Evolutionary conservation across 257 asterid genomes (phyloP).

Genomic region (Solanum boliviense): DNA sequence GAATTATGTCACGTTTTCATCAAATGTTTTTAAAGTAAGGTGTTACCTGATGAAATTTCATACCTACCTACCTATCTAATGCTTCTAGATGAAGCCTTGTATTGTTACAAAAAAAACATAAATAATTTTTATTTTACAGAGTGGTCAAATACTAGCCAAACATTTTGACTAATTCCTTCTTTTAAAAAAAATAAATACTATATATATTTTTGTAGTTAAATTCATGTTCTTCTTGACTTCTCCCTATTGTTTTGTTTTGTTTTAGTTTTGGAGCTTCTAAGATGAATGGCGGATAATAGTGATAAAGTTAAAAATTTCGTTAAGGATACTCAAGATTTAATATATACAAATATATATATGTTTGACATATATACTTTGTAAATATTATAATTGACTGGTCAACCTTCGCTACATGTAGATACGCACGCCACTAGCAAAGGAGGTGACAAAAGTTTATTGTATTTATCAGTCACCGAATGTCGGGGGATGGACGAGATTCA

Average conservation of each 20-base stretch:
- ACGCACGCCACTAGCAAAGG: rapidly evolving
- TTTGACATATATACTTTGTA: rapidly evolving
- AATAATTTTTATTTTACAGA: neutral
- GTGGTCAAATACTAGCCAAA: neutral
- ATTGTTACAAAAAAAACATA: neutral
- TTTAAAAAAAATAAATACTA: too few relatives aligned
- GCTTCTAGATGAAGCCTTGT: constrained; percentile 1
- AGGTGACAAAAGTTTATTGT: neutral
- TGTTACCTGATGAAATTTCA: neutral
- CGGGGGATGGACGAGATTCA: rapidly evolving
- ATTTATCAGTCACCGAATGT: rapidly evolving
- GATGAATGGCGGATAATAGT: rapidly evolving
- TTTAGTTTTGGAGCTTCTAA: neutral
- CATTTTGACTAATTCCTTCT: neutral
- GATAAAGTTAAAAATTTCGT: neutral
- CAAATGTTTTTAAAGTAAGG: neutral
- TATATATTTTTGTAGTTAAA: neutral
- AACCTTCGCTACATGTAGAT: too few relatives aligned
- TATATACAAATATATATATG: too few relatives aligned
- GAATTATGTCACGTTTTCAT: neutral
- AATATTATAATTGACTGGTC: too few relatives aligned
- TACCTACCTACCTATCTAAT: neutral
- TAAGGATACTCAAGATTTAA: too few relatives aligned
- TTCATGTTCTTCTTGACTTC: neutral
- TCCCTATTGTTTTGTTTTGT: neutral